These are phyloP conservation scores for Colletotrichum camelliae DNA, from an alignment of 2,329 filamentous ascomycete genomes.

Conservation along the genomic window DNA sequence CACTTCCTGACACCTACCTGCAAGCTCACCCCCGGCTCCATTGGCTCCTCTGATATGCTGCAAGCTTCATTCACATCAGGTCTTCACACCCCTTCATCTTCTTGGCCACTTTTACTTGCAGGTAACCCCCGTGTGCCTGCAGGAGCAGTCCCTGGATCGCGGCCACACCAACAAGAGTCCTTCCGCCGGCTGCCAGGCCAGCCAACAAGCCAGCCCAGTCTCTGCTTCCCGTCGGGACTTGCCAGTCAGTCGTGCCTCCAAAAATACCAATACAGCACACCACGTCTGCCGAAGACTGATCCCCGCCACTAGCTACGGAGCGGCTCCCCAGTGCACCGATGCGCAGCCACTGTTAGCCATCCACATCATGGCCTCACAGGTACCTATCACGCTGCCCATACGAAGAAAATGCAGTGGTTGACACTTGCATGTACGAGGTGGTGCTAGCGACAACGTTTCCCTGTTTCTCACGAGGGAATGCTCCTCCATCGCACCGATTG, in stretches of 20 bases:
- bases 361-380: neutral
- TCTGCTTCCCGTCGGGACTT: neutral
- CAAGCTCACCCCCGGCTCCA: slow-evolving; percentile 1
- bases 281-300: slow-evolving; percentile 5
- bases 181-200: neutral
- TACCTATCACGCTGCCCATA: neutral
- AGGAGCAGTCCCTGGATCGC: slow-evolving; percentile 6
- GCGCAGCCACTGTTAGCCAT: neutral
- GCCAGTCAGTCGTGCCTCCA: neutral
- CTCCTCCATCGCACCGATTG: neutral
- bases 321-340: neutral
- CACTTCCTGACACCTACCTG: neutral
- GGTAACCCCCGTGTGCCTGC: slow-evolving; percentile 9
- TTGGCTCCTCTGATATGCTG: neutral
- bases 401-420: neutral
- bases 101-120: slow-evolving; percentile 4
- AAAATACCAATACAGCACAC: neutral
- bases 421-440: slow-evolving; percentile 9
- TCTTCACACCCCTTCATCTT: neutral
- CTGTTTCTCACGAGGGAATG: neutral
- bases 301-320: neutral
- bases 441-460: neutral
- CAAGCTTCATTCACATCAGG: neutral
- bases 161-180: neutral
- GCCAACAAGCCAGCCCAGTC: neutral